Percentiles rank a stretch among this genome's conserved stretches.
Conservation (phyloP, 2,329 filamentous ascomycete genomes). For the Westerdykella aurantiaca region DNA sequence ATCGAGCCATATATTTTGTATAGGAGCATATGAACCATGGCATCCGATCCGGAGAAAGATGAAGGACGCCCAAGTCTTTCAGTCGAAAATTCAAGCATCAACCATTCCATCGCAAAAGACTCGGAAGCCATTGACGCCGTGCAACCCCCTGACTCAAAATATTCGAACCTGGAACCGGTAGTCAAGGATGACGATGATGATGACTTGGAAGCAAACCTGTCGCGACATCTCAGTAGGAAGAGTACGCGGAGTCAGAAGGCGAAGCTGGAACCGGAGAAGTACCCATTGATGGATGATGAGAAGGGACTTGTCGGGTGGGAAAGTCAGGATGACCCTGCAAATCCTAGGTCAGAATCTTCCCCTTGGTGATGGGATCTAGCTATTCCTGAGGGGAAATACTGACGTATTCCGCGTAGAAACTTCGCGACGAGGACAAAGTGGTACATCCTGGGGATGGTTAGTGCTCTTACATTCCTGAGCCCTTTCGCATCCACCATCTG, state of each 20-base stretch:
- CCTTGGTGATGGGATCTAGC: too few species aligned
- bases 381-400: neutral
- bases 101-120: neutral
- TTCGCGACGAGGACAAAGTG: slow-evolving; percentile 24
- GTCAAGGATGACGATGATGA: slow-evolving; percentile 14
- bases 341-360: slow-evolving; percentile 17
- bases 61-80: slow-evolving; percentile 1
- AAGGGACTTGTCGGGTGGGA: slow-evolving; percentile 35
- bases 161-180: too few species aligned
- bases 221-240: slow-evolving; percentile 25
- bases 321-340: slow-evolving; percentile 26
- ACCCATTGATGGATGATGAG: slow-evolving; percentile 29
- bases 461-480: slow-evolving; percentile 31
- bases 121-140: slow-evolving; percentile 6
- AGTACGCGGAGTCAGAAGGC: slow-evolving; percentile 19
- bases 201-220: slow-evolving; percentile 16
- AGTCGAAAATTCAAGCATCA: slow-evolving; percentile 6
- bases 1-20: too few species aligned
- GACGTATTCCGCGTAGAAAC: slow-evolving; percentile 15
- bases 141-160: neutral
- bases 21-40: too few species aligned
- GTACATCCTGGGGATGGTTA: slow-evolving; percentile 22
- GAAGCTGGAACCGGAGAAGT: slow-evolving; percentile 22
- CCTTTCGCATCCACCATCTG: slow-evolving; percentile 30
- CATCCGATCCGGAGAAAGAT: slow-evolving; percentile 3